A percentile compares a stretch with the other conserved stretches of the same genome.
phyloP scores from a whole-genome alignment of 371 early-diverging fungal genomes.

The Haplosporangium sp. region DNA sequence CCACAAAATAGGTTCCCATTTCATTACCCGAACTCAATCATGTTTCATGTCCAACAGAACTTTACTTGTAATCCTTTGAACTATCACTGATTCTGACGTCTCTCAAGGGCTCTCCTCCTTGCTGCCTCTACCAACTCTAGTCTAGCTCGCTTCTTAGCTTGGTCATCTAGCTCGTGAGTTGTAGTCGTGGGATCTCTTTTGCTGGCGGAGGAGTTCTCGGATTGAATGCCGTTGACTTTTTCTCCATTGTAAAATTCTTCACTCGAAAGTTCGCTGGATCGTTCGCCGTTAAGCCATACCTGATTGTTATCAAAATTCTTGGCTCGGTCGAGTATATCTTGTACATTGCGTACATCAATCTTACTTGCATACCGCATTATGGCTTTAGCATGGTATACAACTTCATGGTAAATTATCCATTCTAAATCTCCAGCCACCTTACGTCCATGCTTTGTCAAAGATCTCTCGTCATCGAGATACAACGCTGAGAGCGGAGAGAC shows the following conservation, averaged over 20 bases:
- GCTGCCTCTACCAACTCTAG: slow-evolving; percentile 63
- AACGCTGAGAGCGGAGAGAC: slow-evolving; percentile 75
- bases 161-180: slow-evolving; percentile 24
- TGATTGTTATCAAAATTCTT: slow-evolving; percentile 37
- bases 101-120: slow-evolving; percentile 65
- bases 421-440: slow-evolving; percentile 65
- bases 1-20: not conserved
- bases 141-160: slow-evolving; percentile 48
- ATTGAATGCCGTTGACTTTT: not conserved
- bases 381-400: slow-evolving; percentile 74
- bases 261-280: slow-evolving; percentile 13
- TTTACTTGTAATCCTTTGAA: too few species aligned
- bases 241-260: not conserved
- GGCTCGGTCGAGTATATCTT: slow-evolving; percentile 44
- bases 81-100: slow-evolving; percentile 45
- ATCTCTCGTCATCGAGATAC: slow-evolving; percentile 60
- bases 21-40: not conserved
- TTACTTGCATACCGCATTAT: slow-evolving; percentile 77
- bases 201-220: not conserved
- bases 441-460: slow-evolving; percentile 54
- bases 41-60: too few species aligned
- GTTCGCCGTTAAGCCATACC: slow-evolving; percentile 44
- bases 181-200: slow-evolving; percentile 4
- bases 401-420: slow-evolving; percentile 84
- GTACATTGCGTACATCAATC: slow-evolving; percentile 57